Base-by-base conservation (phyloP, 192 early-diverging fungal species). In the Coemansia sp. region DNA sequence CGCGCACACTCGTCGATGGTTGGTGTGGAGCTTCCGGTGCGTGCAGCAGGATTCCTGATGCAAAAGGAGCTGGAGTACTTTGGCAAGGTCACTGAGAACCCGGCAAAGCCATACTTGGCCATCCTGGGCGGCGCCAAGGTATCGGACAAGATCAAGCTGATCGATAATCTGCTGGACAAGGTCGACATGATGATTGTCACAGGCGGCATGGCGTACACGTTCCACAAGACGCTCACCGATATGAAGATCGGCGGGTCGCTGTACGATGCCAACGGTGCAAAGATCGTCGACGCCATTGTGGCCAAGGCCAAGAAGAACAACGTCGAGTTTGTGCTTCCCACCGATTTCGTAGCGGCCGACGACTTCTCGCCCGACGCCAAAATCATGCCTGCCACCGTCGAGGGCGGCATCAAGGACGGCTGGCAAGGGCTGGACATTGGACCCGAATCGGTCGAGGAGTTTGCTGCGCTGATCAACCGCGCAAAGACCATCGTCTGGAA, bases 1-100 rank as follows among this genome's bases (percentile, higher is more conserved):
- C 93, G 97, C 67, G 94, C 97, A 24, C 97, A 99, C 88, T 93
- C 90, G 68, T 94, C 93, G 62, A 97, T 98, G 92, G 97, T 99
- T 60, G 97, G 97, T 49, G 91, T 99, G 39, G 85, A 94, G 66
- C 85, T 99, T 66, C 90, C 94, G 49, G 83, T 89, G 59, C 89
- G 91, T 62, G 97, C 97, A 41, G 93, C 97, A 46, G 97, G 97
- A 45, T 92, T 99, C 83, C 85, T 99, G 79, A 96, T 99, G 94
- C 92, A 97, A 86, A 95, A 95, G 87, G 97, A 99, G 87, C 89
- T 99, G 53, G 95, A 97, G 76, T 99, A 92, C 90, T 99, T 99
- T 89, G 94, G 90, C 63, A 94, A 97, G 87, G 96, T 93, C 15
- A 87, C 97, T 16, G 97, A 99, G 86, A 86, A 87, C 78, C 97